phyloP scores from a whole-genome alignment of 1,139 yeast species.

The Debaryomyces psychrophilus region DNA sequence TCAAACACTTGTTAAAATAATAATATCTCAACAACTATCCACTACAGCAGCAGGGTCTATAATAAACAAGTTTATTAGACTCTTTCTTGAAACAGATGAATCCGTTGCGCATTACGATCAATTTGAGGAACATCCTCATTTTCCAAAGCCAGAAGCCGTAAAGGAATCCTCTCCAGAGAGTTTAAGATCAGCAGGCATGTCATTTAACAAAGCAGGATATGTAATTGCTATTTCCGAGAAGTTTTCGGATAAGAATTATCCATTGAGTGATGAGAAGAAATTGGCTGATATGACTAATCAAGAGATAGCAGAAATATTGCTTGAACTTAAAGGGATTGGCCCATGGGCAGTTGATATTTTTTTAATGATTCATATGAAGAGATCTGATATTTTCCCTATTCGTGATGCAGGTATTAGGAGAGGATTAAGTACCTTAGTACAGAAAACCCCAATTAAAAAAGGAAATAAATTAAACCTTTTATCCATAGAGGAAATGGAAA shows the following conservation, averaged over 20 bases:
- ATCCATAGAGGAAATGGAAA: slow-evolving; percentile 4
- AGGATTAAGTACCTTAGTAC: slow-evolving; percentile 1
- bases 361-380: slow-evolving; percentile 3
- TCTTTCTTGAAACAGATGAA: slow-evolving; percentile 4
- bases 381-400: slow-evolving; percentile 5
- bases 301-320: slow-evolving; percentile 1
- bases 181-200: slow-evolving; percentile 6
- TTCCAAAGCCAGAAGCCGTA: slow-evolving; percentile 5
- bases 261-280: not conserved
- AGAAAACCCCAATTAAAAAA: not conserved
- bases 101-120: slow-evolving; percentile 1
- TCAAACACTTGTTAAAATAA: slow-evolving; percentile 4
- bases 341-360: slow-evolving; percentile 5
- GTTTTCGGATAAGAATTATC: not conserved
- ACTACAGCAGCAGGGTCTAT: slow-evolving; percentile 3
- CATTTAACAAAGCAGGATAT: slow-evolving; percentile 6
- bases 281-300: slow-evolving; percentile 2
- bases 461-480: not conserved
- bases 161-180: not conserved
- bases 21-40: slow-evolving; percentile 5
- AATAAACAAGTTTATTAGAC: slow-evolving; percentile 2
- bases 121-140: slow-evolving; percentile 1
- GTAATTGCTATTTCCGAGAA: not conserved
- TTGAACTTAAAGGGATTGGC: slow-evolving; percentile 3
- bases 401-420: slow-evolving; percentile 5